Conservation (phyloP, 176 grass and related monocot genomes). For the Typha latifolia region DNA sequence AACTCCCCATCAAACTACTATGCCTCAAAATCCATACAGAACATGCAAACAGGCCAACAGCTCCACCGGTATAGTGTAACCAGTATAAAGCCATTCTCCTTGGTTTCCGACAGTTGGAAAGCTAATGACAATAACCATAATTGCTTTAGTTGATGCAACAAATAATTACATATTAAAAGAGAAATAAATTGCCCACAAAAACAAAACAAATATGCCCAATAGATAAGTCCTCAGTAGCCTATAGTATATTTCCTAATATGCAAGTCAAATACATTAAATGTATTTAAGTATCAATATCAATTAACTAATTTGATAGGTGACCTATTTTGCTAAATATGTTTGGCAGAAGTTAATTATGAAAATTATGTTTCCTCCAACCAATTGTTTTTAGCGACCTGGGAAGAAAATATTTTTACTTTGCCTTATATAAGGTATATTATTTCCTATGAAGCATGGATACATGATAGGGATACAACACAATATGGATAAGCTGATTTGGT, state of each 20-base stretch:
- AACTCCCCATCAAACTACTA: conserved; percentile 95
- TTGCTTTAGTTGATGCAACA: conserved; percentile 12
- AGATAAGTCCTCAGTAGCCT: neutral
- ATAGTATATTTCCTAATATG: neutral
- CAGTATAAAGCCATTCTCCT: conserved; percentile 57
- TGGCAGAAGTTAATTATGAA: too few relatives aligned
- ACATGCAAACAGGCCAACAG: conserved; percentile 75
- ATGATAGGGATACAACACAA: neutral
- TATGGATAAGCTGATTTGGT: too few relatives aligned
- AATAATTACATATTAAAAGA: conserved; percentile 4
- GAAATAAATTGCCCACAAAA: conserved; percentile 1
- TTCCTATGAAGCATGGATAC: too few relatives aligned
- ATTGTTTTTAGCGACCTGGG: too few relatives aligned
- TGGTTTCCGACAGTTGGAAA: conserved; percentile 61
- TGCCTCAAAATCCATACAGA: conserved; percentile 84
- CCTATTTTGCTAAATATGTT: too few relatives aligned
- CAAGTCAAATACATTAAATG: neutral
- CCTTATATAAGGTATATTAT: too few relatives aligned
- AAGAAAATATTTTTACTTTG: too few relatives aligned
- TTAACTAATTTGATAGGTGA: too few relatives aligned
- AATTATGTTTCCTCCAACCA: too few relatives aligned
- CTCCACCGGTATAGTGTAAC: conserved; percentile 82
- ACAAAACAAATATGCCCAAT: neutral
- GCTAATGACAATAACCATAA: conserved; percentile 30
- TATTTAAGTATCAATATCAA: neutral